Percentiles rank a stretch among this genome's conserved stretches.
phyloP scores from a whole-genome alignment of 1,284 basidiomycete genomes.

The Grifola frondosa region DNA sequence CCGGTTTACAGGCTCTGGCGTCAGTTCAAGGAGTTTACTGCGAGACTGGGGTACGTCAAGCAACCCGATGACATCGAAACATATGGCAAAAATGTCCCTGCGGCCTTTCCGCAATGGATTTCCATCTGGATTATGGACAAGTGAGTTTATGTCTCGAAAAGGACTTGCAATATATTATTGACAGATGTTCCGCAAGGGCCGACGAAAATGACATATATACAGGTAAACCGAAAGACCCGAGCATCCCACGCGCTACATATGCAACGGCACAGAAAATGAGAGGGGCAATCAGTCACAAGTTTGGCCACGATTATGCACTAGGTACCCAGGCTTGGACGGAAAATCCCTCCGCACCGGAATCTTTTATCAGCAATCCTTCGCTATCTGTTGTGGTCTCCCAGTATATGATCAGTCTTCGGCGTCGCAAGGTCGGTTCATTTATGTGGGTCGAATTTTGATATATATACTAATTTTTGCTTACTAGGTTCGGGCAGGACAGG shows the following conservation, averaged over 20 bases:
- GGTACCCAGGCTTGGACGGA: conserved; percentile 20
- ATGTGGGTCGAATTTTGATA: no score
- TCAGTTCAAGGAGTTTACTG: conserved; percentile 7
- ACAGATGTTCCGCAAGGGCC: conserved; percentile 12
- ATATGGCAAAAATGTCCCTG: conserved; percentile 9
- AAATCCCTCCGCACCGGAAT: conserved; percentile 9
- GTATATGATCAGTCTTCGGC: conserved; percentile 28
- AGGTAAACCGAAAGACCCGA: conserved; percentile 12
- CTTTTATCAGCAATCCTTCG: conserved; percentile 23
- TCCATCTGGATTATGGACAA: conserved; percentile 21
- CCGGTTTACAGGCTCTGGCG: conserved; percentile 4
- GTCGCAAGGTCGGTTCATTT: conserved; percentile 8
- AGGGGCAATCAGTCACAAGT: conserved; percentile 26
- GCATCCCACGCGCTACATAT: conserved; percentile 9
- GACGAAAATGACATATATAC: conserved; percentile 21
- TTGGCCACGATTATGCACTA: conserved; percentile 16
- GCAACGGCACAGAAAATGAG: conserved; percentile 25
- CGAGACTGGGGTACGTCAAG: neutral
- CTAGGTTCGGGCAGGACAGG: conserved; percentile 17
- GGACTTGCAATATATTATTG: neutral
- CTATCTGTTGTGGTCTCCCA: conserved; percentile 19
- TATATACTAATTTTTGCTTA: neutral
- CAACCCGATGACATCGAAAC: conserved; percentile 1
- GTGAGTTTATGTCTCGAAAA: conserved; percentile 13
- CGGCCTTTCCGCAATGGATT: conserved; percentile 20